These are phyloP conservation scores for Exophiala viscosa DNA, from an alignment of 2,329 filamentous ascomycete species.

Conservation along the genomic window DNA sequence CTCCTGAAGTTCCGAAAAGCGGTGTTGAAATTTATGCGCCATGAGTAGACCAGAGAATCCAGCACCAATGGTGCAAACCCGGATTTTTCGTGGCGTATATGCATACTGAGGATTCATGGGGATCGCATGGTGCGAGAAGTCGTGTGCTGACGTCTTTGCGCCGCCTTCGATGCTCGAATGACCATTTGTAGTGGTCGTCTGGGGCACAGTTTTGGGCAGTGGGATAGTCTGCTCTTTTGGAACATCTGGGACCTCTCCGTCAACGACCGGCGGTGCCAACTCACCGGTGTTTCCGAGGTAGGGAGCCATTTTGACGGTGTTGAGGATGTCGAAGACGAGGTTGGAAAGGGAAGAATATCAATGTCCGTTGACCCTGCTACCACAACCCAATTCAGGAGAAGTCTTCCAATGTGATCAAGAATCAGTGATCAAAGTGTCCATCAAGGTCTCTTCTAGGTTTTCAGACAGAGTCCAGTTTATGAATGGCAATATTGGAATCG, in stretches of 20 bases:
- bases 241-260: constrained; percentile 6
- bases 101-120: constrained; percentile 18
- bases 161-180: not conserved
- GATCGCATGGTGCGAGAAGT: constrained; percentile 3
- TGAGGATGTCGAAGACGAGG: too few relatives aligned
- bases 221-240: not conserved
- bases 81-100: constrained; percentile 7
- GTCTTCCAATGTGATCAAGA: too few relatives aligned
- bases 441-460: too few relatives aligned
- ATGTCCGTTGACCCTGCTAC: too few relatives aligned
- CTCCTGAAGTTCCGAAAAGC: constrained; percentile 32
- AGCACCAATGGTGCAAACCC: constrained; percentile 27
- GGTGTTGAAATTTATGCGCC: constrained; percentile 40
- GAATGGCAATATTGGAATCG: too few relatives aligned
- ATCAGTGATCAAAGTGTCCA: too few relatives aligned
- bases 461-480: too few relatives aligned
- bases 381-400: too few relatives aligned
- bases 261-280: constrained; percentile 3
- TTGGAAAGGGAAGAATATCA: too few relatives aligned
- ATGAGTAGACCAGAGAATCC: constrained; percentile 36
- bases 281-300: not conserved
- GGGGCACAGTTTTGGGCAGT: not conserved
- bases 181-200: not conserved
- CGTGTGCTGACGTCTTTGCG: not conserved
- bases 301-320: constrained; percentile 1